Conservation (phyloP, 2,329 filamentous ascomycete species). For the Bipolaris gigantea region DNA sequence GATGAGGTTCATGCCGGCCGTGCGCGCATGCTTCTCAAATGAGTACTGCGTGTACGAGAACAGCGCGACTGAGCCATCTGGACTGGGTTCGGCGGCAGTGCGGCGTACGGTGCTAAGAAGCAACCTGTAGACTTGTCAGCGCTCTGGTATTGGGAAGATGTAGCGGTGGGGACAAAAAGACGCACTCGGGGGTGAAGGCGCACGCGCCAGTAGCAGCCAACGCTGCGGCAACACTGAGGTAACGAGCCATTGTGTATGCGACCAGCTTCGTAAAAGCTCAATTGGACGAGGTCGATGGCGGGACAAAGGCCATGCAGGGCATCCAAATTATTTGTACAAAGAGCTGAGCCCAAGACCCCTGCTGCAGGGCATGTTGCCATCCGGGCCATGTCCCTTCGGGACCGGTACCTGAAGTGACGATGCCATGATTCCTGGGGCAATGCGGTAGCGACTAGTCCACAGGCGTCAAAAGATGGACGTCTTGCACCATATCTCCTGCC, state of each 20-base stretch:
- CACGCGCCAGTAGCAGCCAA: conserved; percentile 39
- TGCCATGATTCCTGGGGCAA: not conserved
- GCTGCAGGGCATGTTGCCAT: conserved; percentile 11
- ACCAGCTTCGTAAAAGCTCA: conserved; percentile 31
- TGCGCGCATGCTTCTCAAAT: conserved; percentile 70
- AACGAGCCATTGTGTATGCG: conserved; percentile 41
- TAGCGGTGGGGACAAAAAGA: not conserved
- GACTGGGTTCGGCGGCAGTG: conserved; percentile 67
- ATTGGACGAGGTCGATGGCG: conserved; percentile 31
- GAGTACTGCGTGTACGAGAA: conserved; percentile 76
- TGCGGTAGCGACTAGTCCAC: conserved; percentile 13
- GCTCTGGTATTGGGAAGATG: not conserved
- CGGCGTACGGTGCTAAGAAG: conserved; percentile 74
- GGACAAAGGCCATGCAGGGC: conserved; percentile 16
- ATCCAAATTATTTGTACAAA: conserved; percentile 29
- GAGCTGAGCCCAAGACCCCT: conserved; percentile 8
- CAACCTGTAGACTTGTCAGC: conserved; percentile 23
- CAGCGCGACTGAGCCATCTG: conserved; percentile 63
- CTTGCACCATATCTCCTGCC: conserved; percentile 26
- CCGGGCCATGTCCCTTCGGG: conserved; percentile 19
- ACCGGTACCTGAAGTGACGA: conserved; percentile 14
- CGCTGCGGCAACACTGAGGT: conserved; percentile 36
- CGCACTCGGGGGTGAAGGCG: conserved; percentile 43
- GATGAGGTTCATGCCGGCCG: conserved; percentile 49
- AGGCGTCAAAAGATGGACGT: conserved; percentile 11